Percentiles rank a stretch among this genome's conserved stretches.
These are phyloP conservation scores for Ophiostoma sp. DNA, from an alignment of 2,329 filamentous ascomycete genomes.

Conservation along the genomic window DNA sequence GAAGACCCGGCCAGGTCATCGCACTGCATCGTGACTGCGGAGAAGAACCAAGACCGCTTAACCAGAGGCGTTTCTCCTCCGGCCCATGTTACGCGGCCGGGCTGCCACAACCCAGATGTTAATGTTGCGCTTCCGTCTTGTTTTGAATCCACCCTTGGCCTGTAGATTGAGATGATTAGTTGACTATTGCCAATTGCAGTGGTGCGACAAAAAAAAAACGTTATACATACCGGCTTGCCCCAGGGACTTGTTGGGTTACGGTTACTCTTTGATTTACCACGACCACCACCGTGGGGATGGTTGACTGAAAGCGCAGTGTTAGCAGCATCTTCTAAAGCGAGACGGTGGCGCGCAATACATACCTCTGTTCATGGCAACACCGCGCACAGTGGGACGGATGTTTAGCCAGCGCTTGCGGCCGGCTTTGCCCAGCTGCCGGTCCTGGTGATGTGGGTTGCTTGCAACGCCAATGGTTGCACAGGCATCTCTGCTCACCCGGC, in stretches of 20 bases:
- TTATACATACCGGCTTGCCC: constrained; percentile 77
- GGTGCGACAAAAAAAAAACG: background rate
- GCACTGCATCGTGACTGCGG: background rate
- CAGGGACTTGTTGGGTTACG: constrained; percentile 91
- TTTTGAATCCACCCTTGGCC: constrained; percentile 88
- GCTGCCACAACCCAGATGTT: constrained; percentile 88
- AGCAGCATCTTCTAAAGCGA: background rate
- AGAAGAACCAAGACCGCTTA: constrained; percentile 1
- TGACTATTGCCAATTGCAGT: background rate
- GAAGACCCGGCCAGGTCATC: background rate
- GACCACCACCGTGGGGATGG: constrained; percentile 96
- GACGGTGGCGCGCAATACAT: constrained; percentile 33
- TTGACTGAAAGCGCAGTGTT: constrained; percentile 52
- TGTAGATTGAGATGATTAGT: constrained; percentile 35
- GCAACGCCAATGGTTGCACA: constrained; percentile 91
- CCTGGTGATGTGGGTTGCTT: constrained; percentile 89
- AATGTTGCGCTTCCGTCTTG: constrained; percentile 76
- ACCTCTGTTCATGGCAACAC: constrained; percentile 98
- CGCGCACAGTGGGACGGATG: constrained; percentile 90
- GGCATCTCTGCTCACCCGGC: constrained; percentile 83
- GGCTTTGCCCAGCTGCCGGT: constrained; percentile 87
- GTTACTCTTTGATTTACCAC: constrained; percentile 99
- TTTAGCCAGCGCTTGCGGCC: constrained; percentile 90
- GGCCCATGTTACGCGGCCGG: constrained; percentile 83
- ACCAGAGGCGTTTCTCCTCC: constrained; percentile 54